Evolutionary conservation across 108 stramenopile species (phyloP).

Genomic region (Aurantiochytrium sp.): DNA sequence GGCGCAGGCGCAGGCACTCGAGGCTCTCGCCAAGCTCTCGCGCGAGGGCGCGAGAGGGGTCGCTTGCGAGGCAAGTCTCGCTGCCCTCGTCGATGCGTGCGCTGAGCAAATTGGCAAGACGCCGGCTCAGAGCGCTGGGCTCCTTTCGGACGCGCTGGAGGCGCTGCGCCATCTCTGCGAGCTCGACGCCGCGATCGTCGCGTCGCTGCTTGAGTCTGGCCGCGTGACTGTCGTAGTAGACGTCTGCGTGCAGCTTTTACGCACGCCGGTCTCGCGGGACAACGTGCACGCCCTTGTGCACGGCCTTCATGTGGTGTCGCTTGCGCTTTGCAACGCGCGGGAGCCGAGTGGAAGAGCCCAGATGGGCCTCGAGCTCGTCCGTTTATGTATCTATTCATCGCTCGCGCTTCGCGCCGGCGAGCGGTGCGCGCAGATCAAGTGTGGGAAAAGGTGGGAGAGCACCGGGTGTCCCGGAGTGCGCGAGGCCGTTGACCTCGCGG

Average conservation of each 20-base stretch:
- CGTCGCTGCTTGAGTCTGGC: background rate
- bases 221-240: background rate
- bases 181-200: background rate
- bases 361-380: background rate
- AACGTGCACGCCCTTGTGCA: background rate
- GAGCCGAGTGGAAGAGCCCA: background rate
- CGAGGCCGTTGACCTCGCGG: background rate
- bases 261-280: background rate
- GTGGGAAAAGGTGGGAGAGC: background rate
- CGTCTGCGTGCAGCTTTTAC: background rate
- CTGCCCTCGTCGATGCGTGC: background rate
- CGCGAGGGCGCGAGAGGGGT: background rate
- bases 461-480: background rate
- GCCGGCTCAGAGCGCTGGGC: background rate
- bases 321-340: background rate
- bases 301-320: background rate
- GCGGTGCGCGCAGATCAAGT: constrained; percentile 20
- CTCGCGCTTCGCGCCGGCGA: background rate
- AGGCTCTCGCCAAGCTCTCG: background rate
- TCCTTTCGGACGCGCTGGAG: background rate
- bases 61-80: background rate
- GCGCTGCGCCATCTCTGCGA: background rate
- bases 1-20: background rate
- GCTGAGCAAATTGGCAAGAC: background rate
- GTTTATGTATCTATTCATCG: background rate